phyloP scores from a whole-genome alignment of 371 early-diverging fungal species.

The Lichtheimia hyalospora region DNA sequence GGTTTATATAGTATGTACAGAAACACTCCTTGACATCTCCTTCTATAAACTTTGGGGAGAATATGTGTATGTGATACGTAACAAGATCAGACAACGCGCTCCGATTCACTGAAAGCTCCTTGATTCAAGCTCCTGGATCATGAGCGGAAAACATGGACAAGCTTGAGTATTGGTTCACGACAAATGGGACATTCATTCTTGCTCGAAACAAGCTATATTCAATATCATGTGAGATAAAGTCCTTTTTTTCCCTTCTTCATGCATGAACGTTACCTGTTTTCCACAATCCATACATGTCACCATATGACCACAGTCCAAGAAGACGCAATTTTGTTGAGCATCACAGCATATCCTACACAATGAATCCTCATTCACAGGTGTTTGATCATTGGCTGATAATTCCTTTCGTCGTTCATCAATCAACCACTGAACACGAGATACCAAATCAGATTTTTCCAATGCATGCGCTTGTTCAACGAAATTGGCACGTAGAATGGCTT shows the following conservation, averaged over 20 bases:
- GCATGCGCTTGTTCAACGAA: conserved; percentile 50
- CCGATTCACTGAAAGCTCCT: no score
- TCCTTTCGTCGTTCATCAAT: conserved; percentile 38
- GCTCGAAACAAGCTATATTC: conserved; percentile 39
- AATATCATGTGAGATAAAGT: neutral
- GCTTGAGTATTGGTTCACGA: conserved; percentile 50
- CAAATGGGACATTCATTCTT: conserved; percentile 68
- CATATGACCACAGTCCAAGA: conserved; percentile 63
- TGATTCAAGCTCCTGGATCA: conserved; percentile 10
- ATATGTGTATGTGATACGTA: no score
- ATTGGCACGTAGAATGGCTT: conserved; percentile 48
- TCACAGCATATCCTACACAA: conserved; percentile 63
- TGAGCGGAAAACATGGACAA: conserved; percentile 53
- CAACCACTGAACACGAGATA: conserved; percentile 43
- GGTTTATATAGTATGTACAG: neutral
- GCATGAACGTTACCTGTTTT: conserved; percentile 33
- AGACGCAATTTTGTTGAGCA: conserved; percentile 61
- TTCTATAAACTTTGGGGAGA: no score
- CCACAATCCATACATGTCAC: conserved; percentile 65
- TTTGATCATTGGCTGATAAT: conserved; percentile 12
- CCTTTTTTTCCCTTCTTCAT: neutral
- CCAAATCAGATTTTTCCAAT: conserved; percentile 56
- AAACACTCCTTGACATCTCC: no score
- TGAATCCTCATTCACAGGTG: conserved; percentile 31
- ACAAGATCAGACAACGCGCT: no score